Conservation (phyloP, 1,139 yeast species). For the Pichia sp. region DNA sequence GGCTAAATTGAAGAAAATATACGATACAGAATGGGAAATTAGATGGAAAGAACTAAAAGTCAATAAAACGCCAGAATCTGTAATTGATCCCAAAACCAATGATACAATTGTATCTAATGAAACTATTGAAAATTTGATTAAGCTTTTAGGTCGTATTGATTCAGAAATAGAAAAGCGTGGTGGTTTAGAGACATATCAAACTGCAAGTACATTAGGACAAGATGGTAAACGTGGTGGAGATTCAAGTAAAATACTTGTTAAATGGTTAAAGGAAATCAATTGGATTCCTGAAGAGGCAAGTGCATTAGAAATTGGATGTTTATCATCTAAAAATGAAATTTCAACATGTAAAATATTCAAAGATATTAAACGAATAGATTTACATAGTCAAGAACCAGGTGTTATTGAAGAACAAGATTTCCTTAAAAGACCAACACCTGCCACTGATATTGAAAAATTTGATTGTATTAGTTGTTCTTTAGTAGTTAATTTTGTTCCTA, state of each 20-base stretch:
- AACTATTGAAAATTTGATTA: conserved; percentile 17
- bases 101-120: conserved; percentile 4
- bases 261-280: conserved; percentile 51
- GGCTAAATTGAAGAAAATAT: conserved; percentile 2
- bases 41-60: conserved; percentile 17
- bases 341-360: conserved; percentile 48
- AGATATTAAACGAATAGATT: conserved; percentile 59
- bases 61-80: conserved; percentile 22
- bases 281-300: conserved; percentile 8
- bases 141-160: conserved; percentile 48
- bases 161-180: conserved; percentile 57
- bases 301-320: conserved; percentile 80
- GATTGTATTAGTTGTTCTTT: conserved; percentile 74
- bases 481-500: conserved; percentile 84
- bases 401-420: conserved; percentile 72
- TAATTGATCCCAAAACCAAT: conserved; percentile 7
- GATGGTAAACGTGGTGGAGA: conserved; percentile 77
- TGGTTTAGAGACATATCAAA: conserved; percentile 69
- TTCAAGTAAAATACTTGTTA: conserved; percentile 66
- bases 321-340: conserved; percentile 64
- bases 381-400: conserved; percentile 69
- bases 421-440: conserved; percentile 67
- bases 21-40: conserved; percentile 11
- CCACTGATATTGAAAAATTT: conserved; percentile 39
- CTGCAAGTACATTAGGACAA: conserved; percentile 87